phyloP scores from a whole-genome alignment of 2,329 filamentous ascomycete species.

The Tolypocladium nubicola region DNA sequence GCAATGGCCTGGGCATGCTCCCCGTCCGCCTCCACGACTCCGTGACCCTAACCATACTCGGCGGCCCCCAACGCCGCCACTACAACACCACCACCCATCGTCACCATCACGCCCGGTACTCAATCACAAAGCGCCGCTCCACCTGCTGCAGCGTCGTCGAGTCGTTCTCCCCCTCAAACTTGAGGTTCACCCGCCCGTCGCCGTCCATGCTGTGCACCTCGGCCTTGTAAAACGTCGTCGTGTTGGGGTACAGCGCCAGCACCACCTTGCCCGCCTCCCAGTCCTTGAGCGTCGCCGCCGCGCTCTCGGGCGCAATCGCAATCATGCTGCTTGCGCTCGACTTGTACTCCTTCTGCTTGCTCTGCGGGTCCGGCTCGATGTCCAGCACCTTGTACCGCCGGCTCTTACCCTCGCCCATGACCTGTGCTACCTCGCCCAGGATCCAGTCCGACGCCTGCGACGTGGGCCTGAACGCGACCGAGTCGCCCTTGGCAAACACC shows the following conservation, averaged over 20 bases:
- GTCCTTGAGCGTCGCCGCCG: slow-evolving; percentile 40
- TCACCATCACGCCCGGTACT: slow-evolving; percentile 40
- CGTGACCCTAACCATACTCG: not conserved
- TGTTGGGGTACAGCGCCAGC: slow-evolving; percentile 70
- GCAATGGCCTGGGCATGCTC: not conserved
- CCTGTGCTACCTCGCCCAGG: slow-evolving; percentile 65
- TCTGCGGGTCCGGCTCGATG: slow-evolving; percentile 62
- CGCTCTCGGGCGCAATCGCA: slow-evolving; percentile 51
- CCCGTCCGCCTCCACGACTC: not conserved
- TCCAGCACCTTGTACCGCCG: slow-evolving; percentile 72
- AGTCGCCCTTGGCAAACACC: slow-evolving; percentile 49
- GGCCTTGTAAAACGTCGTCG: slow-evolving; percentile 77
- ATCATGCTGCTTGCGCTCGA: slow-evolving; percentile 69
- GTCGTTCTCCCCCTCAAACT: slow-evolving; percentile 73
- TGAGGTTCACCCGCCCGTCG: slow-evolving; percentile 48
- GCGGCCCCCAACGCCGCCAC: no score
- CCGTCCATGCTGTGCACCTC: slow-evolving; percentile 63
- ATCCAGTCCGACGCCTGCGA: slow-evolving; percentile 51
- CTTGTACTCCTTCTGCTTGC: slow-evolving; percentile 57
- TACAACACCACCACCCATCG: not conserved
- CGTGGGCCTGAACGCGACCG: slow-evolving; percentile 57
- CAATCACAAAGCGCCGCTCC: slow-evolving; percentile 65
- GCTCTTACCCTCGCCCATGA: slow-evolving; percentile 67
- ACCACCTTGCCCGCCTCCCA: slow-evolving; percentile 62
- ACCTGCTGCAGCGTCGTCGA: slow-evolving; percentile 65